Base-by-base conservation (phyloP, 495 filamentous ascomycete genomes). In the Penicillium pulvis region DNA sequence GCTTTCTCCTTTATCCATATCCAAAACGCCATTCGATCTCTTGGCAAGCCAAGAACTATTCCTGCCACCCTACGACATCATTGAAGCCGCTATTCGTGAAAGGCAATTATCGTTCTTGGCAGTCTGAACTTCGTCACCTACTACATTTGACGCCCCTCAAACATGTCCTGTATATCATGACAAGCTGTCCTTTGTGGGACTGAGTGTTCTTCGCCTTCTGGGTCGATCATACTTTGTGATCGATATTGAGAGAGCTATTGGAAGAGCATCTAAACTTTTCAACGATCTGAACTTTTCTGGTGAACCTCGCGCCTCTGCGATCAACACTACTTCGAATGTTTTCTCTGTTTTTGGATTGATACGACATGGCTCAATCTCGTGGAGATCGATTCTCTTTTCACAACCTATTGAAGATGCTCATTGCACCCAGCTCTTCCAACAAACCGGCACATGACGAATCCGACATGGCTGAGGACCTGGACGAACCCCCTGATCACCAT, bases 401-500 rank as follows among this genome's bases (percentile, higher is more conserved):
- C 51, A 74, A 75, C 57, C 50, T 78, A n/a, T 66, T 79, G 59
- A 79, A 75, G 68, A 78, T 79, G 77, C 63, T 79, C 20, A 62
- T 79, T 41, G 72, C 77, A 31, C 66, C 77, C n/a, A 70, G 71
- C 50, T 62, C 71, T 51, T 68, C 81, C 65, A 62, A 58, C 51
- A 67, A 74, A 58, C 61, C 70, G 9, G 52, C 66, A 20, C 69
- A 67, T 20, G 78, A 79, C 50, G 79, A 81, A 24, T 66, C 63
- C 49, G 80, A 81, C 45, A 49, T 79, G 64, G 57, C 65, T 31
- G 76, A 80, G 58, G 84, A 85, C 55, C 68, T 79, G 50, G 81
- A 86, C 56, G 84, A 87, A 70, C 69, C 67, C 24, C 72, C 70
- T 46, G 67, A 76, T 56, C 71, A 71, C 14, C 71, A 71, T 46